These are phyloP conservation scores for Begonia loranthoides DNA, from an alignment of 306 rosid species.

Conservation along the genomic window DNA sequence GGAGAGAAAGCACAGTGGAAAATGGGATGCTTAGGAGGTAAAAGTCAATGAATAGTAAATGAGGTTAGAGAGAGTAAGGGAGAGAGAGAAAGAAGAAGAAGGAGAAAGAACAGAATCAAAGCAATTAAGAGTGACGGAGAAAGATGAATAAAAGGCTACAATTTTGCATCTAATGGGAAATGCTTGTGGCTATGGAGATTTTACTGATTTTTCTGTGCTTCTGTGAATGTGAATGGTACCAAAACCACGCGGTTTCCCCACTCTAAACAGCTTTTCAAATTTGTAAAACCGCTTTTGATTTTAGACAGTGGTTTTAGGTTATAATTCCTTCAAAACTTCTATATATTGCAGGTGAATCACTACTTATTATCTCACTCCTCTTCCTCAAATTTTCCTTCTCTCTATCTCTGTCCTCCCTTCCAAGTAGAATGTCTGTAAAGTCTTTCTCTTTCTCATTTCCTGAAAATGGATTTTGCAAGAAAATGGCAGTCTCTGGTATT, in stretches of 20 bases:
- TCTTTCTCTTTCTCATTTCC: not conserved
- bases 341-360: not conserved
- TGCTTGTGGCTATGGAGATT: not conserved
- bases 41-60: too few species aligned
- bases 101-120: not conserved
- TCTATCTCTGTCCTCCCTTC: not conserved
- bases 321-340: not conserved
- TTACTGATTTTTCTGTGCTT: not conserved
- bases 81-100: not conserved
- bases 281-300: not conserved
- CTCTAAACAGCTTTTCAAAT: not conserved
- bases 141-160: not conserved
- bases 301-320: not conserved
- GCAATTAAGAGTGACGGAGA: not conserved
- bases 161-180: not conserved
- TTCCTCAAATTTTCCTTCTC: not conserved
- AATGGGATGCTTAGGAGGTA: too few species aligned
- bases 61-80: too few species aligned
- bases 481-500: slow-evolving; percentile 22
- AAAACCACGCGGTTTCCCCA: not conserved
- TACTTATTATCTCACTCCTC: not conserved
- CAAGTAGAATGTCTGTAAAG: not conserved
- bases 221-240: not conserved
- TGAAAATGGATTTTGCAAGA: slow-evolving; percentile 13
- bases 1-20: too few species aligned